phyloP scores from a whole-genome alignment of 139 green algal species.

The Dunaliella primolecta region DNA sequence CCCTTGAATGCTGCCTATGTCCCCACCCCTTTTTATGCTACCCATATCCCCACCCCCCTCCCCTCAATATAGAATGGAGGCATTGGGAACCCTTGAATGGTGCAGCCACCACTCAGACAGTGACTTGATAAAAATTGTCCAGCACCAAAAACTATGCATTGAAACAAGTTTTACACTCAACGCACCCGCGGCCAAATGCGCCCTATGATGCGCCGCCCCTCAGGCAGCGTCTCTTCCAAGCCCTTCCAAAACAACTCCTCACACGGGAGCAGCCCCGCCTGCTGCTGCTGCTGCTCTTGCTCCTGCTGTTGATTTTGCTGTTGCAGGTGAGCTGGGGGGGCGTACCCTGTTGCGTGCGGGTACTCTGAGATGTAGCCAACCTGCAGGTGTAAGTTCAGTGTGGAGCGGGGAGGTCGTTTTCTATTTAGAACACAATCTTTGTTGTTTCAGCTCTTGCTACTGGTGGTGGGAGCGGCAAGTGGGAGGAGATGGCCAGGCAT shows the following conservation, averaged over 20 bases:
- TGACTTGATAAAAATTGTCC: background rate
- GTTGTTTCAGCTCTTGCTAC: too few species aligned
- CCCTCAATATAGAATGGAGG: too few species aligned
- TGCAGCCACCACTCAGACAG: background rate
- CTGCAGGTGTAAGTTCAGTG: too few species aligned
- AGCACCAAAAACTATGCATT: background rate
- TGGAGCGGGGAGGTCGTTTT: too few species aligned
- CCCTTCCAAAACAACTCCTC: slow-evolving; percentile 55
- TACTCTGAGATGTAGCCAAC: slow-evolving; percentile 74
- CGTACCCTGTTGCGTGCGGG: slow-evolving; percentile 38
- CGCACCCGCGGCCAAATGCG: slow-evolving; percentile 55
- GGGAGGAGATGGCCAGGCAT: too few species aligned
- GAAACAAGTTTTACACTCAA: background rate
- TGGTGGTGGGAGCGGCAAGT: too few species aligned
- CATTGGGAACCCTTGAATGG: background rate
- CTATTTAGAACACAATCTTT: too few species aligned
- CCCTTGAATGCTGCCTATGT: too few species aligned
- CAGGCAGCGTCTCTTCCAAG: slow-evolving; percentile 13
- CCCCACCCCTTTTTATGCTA: too few species aligned
- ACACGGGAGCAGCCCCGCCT: background rate
- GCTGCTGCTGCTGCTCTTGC: background rate
- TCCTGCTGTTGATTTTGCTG: background rate
- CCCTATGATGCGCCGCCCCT: slow-evolving; percentile 36
- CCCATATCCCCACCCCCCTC: too few species aligned
- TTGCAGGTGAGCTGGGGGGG: background rate